A percentile compares a stretch with the other conserved stretches of the same genome.
These are phyloP conservation scores for Myxozyma geophila DNA, from an alignment of 805 yeast species.

Conservation along the genomic window DNA sequence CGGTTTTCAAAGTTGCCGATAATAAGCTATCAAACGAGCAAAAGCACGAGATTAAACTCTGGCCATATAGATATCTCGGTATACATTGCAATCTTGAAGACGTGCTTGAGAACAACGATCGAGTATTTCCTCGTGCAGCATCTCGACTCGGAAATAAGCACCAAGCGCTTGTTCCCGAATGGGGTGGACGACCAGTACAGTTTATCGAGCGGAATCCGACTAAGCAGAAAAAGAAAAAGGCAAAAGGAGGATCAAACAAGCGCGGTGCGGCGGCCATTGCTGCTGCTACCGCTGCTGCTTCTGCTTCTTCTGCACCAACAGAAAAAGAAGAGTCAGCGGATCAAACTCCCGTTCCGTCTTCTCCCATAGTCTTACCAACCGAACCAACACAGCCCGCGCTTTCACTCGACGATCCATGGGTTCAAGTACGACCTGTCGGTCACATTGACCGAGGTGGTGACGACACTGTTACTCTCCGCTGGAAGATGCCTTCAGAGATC, in stretches of 20 bases:
- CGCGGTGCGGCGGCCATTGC: background rate
- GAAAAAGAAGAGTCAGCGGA: slow-evolving; percentile 48
- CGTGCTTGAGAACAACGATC: slow-evolving; percentile 73
- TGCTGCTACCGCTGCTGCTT: too few relatives aligned
- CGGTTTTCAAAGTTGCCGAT: slow-evolving; percentile 40
- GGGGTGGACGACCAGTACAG: slow-evolving; percentile 66
- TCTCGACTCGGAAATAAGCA: slow-evolving; percentile 75
- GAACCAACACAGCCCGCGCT: slow-evolving; percentile 40
- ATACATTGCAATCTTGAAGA: slow-evolving; percentile 75
- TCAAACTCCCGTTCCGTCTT: slow-evolving; percentile 38
- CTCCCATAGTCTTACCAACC: slow-evolving; percentile 45
- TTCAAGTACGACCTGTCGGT: slow-evolving; percentile 77
- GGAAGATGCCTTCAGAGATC: slow-evolving; percentile 55
- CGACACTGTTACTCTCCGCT: slow-evolving; percentile 62
- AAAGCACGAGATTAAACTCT: slow-evolving; percentile 45
- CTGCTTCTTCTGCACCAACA: background rate
- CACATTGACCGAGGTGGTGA: slow-evolving; percentile 84
- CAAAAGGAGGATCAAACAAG: slow-evolving; percentile 20
- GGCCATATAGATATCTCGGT: slow-evolving; percentile 83
- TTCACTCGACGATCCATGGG: slow-evolving; percentile 63
- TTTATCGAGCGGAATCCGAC: slow-evolving; percentile 46
- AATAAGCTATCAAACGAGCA: slow-evolving; percentile 41
- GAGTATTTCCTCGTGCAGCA: slow-evolving; percentile 80
- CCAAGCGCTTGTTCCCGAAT: slow-evolving; percentile 64
- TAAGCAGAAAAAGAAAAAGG: slow-evolving; percentile 41